Evolutionary conservation across 345 rosid genomes (phyloP), one percentile per base, ranked within the genome.

Genomic region (Eucalyptus sp.): DNA sequence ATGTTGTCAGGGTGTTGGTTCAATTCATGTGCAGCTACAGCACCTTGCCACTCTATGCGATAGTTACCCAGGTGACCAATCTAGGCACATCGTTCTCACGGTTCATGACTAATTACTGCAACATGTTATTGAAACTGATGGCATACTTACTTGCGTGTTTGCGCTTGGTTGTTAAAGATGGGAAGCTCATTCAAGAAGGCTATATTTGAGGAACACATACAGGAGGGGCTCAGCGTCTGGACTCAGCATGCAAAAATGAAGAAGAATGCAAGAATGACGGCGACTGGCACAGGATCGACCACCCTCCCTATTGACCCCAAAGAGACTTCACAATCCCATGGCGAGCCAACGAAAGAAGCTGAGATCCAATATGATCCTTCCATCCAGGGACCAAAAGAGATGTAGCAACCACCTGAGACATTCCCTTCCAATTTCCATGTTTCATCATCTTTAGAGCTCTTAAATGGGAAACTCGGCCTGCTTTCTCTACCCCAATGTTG

Each of bases 11-110:
- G 92, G 95, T 62, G 22, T 46, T 94, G 48, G 90, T 97, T 88
- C 99, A 96, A 94, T 92, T 95, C 89, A 91, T 96, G 18, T 95
- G 98, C 88, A 95, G 98, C 89, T 96, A 94, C 89, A 96, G 98
- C 81, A 97, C 98, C 62, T 91, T 97, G 49, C 98, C 99, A 2
- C 95, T 97, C 48, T 97, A 97, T n/a, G 98, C 97, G 17, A 93
- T 96, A 29, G 97, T 97, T 52, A 95, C 97, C 33, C 98, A 95
- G 94, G 99, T 97, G 88, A 58, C 51, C 33, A 58, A 58, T 22
- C 46, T 16, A 16, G 71, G 60, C 37, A 87, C n/a, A 1, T 43
- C 50, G 29, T 43, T 41, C 66, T 50, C 41, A 46, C 31, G 13
- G 48, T 51, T 18, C 88, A 31, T 51, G 33, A 54, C 33, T 0